A percentile compares a stretch with the other conserved stretches of the same genome.
Evolutionary conservation across 2,329 filamentous ascomycete genomes (phyloP).

Genomic region (Colletotrichum endophyticum): DNA sequence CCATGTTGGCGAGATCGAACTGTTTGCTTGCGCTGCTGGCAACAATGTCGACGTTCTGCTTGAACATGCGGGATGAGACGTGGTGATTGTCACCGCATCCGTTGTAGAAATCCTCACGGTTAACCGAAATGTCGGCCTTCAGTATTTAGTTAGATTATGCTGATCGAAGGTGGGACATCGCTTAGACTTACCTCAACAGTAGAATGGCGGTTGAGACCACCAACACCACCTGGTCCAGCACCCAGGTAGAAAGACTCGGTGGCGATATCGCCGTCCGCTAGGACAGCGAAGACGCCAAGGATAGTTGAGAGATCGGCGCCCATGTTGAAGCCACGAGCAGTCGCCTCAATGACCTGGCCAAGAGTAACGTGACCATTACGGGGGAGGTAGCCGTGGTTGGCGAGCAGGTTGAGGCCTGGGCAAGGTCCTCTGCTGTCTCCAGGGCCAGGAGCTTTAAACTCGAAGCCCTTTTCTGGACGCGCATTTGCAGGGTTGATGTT

Average conservation of each 20-base stretch:
- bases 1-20: conserved; percentile 12
- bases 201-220: conserved; percentile 13
- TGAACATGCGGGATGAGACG: conserved; percentile 9
- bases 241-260: conserved; percentile 10
- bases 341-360: conserved; percentile 8
- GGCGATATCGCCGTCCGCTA: not conserved
- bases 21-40: conserved; percentile 1
- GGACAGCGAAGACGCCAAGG: not conserved
- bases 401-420: conserved; percentile 47
- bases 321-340: conserved; percentile 14
- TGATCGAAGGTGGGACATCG: accelerated
- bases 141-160: accelerated
- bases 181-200: not conserved
- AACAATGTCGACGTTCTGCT: conserved; percentile 13
- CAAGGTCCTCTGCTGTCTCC: conserved; percentile 32
- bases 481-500: not conserved
- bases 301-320: not conserved
- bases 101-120: conserved; percentile 14
- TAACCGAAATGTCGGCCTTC: conserved; percentile 5
- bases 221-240: not conserved
- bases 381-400: conserved; percentile 48
- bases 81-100: conserved; percentile 15
- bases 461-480: conserved; percentile 7
- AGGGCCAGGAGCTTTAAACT: not conserved
- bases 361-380: conserved; percentile 35